A percentile compares a stretch with the other conserved stretches of the same genome.
Evolutionary conservation across 139 green algal genomes (phyloP).

Genomic region (Chlamydomonas incerta): DNA sequence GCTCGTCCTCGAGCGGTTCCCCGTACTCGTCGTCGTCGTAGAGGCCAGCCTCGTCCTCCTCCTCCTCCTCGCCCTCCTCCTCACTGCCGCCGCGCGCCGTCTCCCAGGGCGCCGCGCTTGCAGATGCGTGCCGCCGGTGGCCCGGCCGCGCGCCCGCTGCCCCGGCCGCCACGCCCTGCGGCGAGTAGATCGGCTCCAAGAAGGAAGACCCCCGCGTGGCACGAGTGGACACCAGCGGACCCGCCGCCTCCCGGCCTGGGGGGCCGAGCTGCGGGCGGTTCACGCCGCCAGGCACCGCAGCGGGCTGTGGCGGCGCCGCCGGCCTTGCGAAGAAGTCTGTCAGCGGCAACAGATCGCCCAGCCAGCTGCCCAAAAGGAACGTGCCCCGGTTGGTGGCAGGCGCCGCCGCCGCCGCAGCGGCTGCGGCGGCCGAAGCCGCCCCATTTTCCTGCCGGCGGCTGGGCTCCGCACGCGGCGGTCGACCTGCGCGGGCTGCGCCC

Average conservation of each 20-base stretch:
- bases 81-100: too few relatives aligned
- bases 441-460: too few relatives aligned
- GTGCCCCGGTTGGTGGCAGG: not conserved
- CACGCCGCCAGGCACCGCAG: too few relatives aligned
- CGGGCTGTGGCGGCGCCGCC: not conserved
- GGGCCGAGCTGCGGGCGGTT: too few relatives aligned
- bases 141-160: too few relatives aligned
- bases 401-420: not conserved
- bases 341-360: constrained; percentile 28
- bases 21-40: not conserved
- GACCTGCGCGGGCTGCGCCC: not conserved
- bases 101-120: too few relatives aligned
- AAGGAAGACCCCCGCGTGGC: not conserved
- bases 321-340: constrained; percentile 10
- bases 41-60: not conserved
- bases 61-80: not conserved
- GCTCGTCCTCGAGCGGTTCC: too few relatives aligned
- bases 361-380: constrained; percentile 24
- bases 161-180: too few relatives aligned
- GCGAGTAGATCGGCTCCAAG: too few relatives aligned
- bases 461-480: too few relatives aligned
- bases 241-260: too few relatives aligned
- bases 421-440: not conserved
- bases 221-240: not conserved
- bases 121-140: too few relatives aligned